phyloP scores from a whole-genome alignment of 176 grass and related monocot genomes.

The Sorghum bicolor region DNA sequence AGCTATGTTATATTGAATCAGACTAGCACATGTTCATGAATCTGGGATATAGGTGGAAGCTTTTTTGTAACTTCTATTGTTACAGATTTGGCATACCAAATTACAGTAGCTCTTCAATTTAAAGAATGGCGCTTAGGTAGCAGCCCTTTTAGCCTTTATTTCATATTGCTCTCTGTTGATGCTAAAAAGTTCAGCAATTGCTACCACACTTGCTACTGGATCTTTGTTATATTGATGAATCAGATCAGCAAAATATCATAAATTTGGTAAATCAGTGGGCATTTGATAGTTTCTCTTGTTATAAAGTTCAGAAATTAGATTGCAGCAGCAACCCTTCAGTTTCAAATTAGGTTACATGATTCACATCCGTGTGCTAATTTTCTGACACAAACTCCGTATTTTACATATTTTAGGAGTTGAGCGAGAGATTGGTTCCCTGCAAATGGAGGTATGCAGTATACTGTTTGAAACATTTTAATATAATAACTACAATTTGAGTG shows the following conservation, averaged over 20 bases:
- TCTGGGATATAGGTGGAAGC: neutral
- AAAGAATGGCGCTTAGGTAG: neutral
- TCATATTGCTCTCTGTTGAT: neutral
- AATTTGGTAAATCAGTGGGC: neutral
- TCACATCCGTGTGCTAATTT: neutral
- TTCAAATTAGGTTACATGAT: neutral
- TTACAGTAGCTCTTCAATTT: neutral
- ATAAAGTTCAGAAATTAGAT: neutral
- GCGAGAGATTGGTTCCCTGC: constrained; percentile 88
- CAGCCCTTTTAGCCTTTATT: neutral
- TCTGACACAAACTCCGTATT: constrained; percentile 13
- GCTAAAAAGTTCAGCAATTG: neutral
- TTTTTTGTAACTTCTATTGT: neutral
- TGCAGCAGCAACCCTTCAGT: neutral
- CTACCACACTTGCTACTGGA: neutral
- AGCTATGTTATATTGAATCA: neutral
- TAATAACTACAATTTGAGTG: neutral
- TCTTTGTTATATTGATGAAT: neutral
- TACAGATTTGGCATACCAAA: neutral
- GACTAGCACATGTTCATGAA: neutral
- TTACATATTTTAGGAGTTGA: constrained; percentile 65
- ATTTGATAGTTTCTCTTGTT: neutral
- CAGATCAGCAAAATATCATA: neutral
- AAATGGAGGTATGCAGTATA: constrained; percentile 68
- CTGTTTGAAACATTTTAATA: neutral